Evolutionary conservation across 305 asterid genomes (phyloP).

Genomic region (Fraxinus angustifolia): DNA sequence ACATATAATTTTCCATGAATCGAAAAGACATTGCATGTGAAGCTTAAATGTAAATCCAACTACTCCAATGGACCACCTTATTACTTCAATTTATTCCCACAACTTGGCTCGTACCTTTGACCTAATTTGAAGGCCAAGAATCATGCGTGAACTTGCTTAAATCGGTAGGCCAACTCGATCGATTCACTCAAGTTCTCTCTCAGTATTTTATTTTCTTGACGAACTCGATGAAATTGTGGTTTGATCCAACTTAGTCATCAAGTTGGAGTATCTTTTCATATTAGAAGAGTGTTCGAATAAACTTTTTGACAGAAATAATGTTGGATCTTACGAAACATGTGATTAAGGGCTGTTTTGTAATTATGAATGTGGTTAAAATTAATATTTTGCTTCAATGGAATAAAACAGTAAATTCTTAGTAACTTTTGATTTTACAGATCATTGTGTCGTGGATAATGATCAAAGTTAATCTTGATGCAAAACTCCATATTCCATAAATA

Average conservation of each 20-base stretch:
- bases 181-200: background rate
- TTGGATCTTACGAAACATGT: no score
- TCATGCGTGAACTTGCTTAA: background rate
- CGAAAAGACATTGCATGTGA: background rate
- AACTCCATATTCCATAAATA: background rate
- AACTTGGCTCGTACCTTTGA: background rate
- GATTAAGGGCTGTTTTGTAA: background rate
- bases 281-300: background rate
- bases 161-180: background rate
- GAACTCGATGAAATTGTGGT: no score
- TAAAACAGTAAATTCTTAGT: background rate
- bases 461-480: background rate
- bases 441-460: background rate
- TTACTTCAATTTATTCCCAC: background rate
- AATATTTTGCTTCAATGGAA: no score
- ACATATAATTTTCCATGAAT: background rate
- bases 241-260: background rate
- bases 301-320: background rate
- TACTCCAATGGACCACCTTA: background rate
- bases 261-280: background rate
- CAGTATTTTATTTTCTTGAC: no score
- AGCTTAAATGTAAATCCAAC: background rate
- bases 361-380: no score
- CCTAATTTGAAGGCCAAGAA: background rate
- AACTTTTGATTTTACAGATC: background rate